phyloP scores from a whole-genome alignment of 2,329 filamentous ascomycete species.

The Dothistroma septosporum region DNA sequence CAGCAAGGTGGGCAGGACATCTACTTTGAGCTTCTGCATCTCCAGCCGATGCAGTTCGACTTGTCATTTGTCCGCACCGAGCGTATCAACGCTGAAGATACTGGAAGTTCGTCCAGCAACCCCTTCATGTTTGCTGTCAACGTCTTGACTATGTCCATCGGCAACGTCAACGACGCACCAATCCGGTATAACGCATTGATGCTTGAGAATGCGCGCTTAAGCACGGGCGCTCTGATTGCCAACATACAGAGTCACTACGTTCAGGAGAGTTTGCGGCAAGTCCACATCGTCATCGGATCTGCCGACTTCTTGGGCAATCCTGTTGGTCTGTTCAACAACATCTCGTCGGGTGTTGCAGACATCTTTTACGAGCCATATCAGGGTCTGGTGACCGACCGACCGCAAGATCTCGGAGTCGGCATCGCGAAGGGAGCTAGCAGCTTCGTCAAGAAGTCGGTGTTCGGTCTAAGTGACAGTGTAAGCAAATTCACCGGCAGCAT shows the following conservation, averaged over 20 bases:
- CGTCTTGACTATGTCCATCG: slow-evolving; percentile 97
- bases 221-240: slow-evolving; percentile 73
- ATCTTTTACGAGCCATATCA: slow-evolving; percentile 99
- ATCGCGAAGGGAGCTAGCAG: slow-evolving; percentile 96
- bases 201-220: slow-evolving; percentile 91
- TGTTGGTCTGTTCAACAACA: slow-evolving; percentile 95
- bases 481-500: slow-evolving; percentile 97
- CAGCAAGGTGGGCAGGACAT: slow-evolving; percentile 86
- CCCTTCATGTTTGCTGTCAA: slow-evolving; percentile 99
- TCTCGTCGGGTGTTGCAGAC: slow-evolving; percentile 93
- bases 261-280: slow-evolving; percentile 90
- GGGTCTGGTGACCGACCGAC: slow-evolving; percentile 89
- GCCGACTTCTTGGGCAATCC: slow-evolving; percentile 97
- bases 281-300: slow-evolving; percentile 95
- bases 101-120: slow-evolving; percentile 75
- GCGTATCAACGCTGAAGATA: slow-evolving; percentile 92
- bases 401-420: slow-evolving; percentile 88
- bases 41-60: slow-evolving; percentile 97
- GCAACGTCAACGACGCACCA: slow-evolving; percentile 97
- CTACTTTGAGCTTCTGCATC: slow-evolving; percentile 94
- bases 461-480: slow-evolving; percentile 94
- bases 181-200: slow-evolving; percentile 90
- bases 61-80: slow-evolving; percentile 96
- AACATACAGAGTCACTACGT: slow-evolving; percentile 94
- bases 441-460: slow-evolving; percentile 98